Percentiles rank a stretch among this genome's conserved stretches.
These are phyloP conservation scores for Vitis labrusca DNA, from an alignment of 164 flowering plant genomes.

Conservation along the genomic window DNA sequence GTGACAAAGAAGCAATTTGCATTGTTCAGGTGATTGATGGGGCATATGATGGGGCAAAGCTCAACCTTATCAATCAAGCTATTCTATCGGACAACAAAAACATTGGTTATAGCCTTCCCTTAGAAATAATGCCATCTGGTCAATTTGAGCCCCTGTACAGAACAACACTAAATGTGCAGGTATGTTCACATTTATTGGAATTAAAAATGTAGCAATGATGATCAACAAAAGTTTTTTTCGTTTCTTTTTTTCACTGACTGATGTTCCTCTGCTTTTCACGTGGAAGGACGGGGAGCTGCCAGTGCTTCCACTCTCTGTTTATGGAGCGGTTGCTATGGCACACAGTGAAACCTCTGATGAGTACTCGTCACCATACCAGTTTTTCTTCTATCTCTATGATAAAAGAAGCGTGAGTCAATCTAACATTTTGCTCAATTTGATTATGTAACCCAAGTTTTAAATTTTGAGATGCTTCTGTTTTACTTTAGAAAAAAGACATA, in stretches of 20 bases:
- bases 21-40: constrained; percentile 74
- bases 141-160: constrained; percentile 93
- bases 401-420: constrained; percentile 77
- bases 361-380: constrained; percentile 82
- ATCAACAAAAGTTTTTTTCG: neutral
- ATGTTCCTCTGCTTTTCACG: neutral
- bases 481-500: neutral
- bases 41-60: constrained; percentile 76
- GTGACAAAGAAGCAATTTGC: neutral
- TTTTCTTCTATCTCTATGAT: constrained; percentile 92
- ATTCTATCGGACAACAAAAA: constrained; percentile 61
- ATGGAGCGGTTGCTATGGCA: constrained; percentile 96
- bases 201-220: neutral
- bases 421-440: neutral
- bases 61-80: constrained; percentile 66
- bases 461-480: neutral
- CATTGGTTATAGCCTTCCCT: constrained; percentile 57
- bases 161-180: constrained; percentile 81
- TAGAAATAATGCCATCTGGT: constrained; percentile 96
- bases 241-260: constrained; percentile 2
- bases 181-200: constrained; percentile 13
- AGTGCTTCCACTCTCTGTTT: constrained; percentile 91
- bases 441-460: neutral
- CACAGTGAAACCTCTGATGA: constrained; percentile 83
- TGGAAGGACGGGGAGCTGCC: constrained; percentile 94